Evolutionary conservation across 805 yeast species (phyloP), one percentile per base, ranked within the genome.

Genomic region (Lipomyces yamanashiensis): DNA sequence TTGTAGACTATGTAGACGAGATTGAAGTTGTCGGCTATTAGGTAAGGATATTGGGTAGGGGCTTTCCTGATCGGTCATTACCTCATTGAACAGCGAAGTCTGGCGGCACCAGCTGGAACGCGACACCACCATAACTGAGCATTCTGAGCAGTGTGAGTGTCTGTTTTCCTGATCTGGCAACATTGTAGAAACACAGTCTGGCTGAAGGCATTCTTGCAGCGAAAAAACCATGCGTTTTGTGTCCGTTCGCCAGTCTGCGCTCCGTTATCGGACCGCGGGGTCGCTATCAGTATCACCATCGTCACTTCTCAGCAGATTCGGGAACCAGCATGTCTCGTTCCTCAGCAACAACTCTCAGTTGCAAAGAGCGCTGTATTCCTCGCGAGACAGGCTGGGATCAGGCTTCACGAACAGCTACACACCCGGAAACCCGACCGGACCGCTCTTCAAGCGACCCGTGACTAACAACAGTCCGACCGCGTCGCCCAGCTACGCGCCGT

Each of bases 401-500:
- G 66, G 66, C 7, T 62, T 50, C 40, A 54, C 63, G 40, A 41
- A 23, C 36, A 54, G 56, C 17, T 62, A 62, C 40, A 45, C 50
- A 15, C 59, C 66, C 0, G 66, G 51, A 28, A 37, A 37, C 9
- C 63, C 66, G 7, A 36, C 60, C 13, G 66, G 66, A 13, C 66
- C 66, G 44, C 57, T 62, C n/a, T 62, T 58, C 34, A 53, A 53
- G 21, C 56, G 43, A 8, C 56, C 56, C 9, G 41, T 21, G n/a
- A 21, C 47, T 13, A 44, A 21, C 40, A 19, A 21, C 28, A 28
- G 28, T n/a, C 28, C 58, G 41, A 7, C 19, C 40, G 47, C 47
- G 37, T 53, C 56, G 19, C 49, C 58, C 5, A 28, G 43, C n/a
- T 44, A 34, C 43, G 50, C 51, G 33, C 51, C 47, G 12, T 53